Base-by-base conservation (phyloP, 495 filamentous ascomycete species). In the Tuber borchii region DNA sequence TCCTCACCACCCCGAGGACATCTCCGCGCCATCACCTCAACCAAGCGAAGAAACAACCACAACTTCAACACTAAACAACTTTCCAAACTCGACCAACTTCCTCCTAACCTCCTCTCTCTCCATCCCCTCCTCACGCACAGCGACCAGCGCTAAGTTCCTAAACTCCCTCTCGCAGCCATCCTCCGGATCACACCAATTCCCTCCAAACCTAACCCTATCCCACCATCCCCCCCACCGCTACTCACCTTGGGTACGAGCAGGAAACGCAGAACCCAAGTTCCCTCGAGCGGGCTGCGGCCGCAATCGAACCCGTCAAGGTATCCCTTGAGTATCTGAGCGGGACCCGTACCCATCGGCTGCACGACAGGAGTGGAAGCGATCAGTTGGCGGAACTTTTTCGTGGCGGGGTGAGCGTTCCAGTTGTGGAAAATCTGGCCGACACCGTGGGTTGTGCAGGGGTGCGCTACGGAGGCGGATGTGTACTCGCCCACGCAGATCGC, bases 221-320 rank as follows among this genome's bases (percentile, higher is more conserved):
- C 78, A 79, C 78, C 78, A 79, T 20, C 46, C 73, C 31, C 75
- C 73, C 56, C 22, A 43, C 73, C 73, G 22, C 19, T 20, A 9
- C 45, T 8, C 16, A 31, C 71, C 40, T 76, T 76, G 4, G 78
- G 78, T 65, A 79, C 78, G 37, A 79, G 43, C 37, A 79, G 37
- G 43, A 79, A 79, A 17, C 75, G 74, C 61, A 79, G 37, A 16
- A 79, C 78, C 78, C 78, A 79, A 8, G 76, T 79, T 26, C 78
- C 73, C 43, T 79, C 78, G 7, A 79, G 37, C 7, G 78, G 70
- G 16, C 73, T 75, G 17, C 73, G 48, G 5, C 73, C 68, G 22
- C 77, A 77, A 44, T 79, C 74, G 77, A 79, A 79, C 48, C 75
- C 78, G 37, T 79, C 78, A 8, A 79, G 78, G 46, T 79, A 79